Evolutionary conservation across 208 protist species (phyloP).

Genomic region (Angomonas deanei): DNA sequence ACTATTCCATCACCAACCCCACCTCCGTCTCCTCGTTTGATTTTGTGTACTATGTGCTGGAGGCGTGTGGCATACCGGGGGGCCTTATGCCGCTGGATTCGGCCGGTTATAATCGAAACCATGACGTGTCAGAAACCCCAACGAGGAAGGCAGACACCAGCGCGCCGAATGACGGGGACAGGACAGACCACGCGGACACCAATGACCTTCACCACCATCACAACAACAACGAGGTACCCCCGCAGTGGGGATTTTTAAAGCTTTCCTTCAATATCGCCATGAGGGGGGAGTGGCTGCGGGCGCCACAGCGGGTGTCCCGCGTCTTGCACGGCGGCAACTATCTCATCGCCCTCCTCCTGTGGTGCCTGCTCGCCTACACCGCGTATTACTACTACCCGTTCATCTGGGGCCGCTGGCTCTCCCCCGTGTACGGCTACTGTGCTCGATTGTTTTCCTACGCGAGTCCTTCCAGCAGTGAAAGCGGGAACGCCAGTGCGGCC

Average conservation of each 20-base stretch:
- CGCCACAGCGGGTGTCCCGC: slow-evolving; percentile 25
- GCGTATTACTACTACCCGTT: neutral
- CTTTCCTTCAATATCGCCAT: slow-evolving; percentile 98
- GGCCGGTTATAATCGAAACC: no score
- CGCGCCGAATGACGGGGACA: no score
- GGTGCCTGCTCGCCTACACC: slow-evolving; percentile 16
- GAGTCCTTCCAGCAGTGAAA: neutral
- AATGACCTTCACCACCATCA: no score
- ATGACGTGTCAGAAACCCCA: no score
- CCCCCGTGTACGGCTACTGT: slow-evolving; percentile 89
- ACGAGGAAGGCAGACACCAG: no score
- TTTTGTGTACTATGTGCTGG: slow-evolving; percentile 61
- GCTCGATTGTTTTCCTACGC: slow-evolving; percentile 38
- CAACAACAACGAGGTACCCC: neutral
- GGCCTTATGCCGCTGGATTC: no score
- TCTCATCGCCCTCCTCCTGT: slow-evolving; percentile 25
- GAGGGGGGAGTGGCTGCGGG: slow-evolving; percentile 70
- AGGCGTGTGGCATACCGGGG: slow-evolving; percentile 43
- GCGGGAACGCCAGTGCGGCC: neutral
- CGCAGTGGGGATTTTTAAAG: slow-evolving; percentile 86
- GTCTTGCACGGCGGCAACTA: slow-evolving; percentile 46
- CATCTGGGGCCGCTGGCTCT: neutral
- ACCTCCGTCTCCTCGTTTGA: slow-evolving; percentile 64
- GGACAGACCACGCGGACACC: no score
- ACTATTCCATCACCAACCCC: neutral